Evolutionary conservation across 2,329 filamentous ascomycete species (phyloP).

Genomic region (Paecilomyces sp.): DNA sequence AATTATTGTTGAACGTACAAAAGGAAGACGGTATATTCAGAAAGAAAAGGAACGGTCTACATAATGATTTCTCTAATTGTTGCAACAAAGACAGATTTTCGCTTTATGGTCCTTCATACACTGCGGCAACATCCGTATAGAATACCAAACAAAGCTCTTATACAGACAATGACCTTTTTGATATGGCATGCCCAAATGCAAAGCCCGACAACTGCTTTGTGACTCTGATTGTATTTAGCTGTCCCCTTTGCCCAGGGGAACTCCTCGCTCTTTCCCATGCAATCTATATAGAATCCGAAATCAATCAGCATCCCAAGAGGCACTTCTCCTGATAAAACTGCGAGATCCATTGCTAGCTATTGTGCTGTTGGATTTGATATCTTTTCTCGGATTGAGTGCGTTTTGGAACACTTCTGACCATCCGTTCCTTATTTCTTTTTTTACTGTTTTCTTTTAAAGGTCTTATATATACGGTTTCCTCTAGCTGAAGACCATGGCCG

Average conservation of each 20-base stretch:
- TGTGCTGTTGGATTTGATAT: background rate
- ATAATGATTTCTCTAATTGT: background rate
- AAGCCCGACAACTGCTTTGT: background rate
- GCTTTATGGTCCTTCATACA: background rate
- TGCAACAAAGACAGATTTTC: background rate
- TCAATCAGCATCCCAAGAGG: conserved; percentile 56
- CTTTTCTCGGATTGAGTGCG: background rate
- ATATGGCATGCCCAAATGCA: background rate
- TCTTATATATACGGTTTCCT: background rate
- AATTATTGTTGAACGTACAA: background rate
- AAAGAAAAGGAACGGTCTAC: background rate
- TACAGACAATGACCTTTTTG: background rate
- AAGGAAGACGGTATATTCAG: background rate
- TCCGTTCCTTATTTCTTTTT: background rate
- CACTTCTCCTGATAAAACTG: conserved; percentile 6
- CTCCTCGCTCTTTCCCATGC: background rate
- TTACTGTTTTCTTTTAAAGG: background rate
- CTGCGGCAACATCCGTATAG: background rate
- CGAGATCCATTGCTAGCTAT: background rate
- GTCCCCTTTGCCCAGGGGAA: conserved; percentile 9
- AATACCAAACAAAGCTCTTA: background rate
- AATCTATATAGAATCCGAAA: background rate
- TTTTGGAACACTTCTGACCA: no score
- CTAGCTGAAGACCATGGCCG: background rate
- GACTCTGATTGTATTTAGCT: background rate